Evolutionary conservation across 1,139 yeast species (phyloP).

Genomic region (Taphrina populina): DNA sequence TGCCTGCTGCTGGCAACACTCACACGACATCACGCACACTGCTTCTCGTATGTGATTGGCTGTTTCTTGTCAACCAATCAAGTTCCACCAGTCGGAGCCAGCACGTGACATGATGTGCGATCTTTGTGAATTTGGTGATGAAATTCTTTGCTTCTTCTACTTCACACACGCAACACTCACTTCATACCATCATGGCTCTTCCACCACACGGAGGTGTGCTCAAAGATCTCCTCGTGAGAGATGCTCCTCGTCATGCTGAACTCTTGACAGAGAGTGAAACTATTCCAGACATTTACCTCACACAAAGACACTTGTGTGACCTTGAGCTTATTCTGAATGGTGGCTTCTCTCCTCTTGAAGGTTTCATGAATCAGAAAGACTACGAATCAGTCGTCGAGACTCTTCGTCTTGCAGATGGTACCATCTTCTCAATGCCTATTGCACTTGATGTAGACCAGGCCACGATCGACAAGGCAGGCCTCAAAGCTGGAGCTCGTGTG

Average conservation of each 20-base stretch:
- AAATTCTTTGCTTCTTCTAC: not conserved
- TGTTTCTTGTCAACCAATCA: too few species aligned
- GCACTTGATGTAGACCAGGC: slow-evolving; percentile 70
- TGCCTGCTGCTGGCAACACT: too few species aligned
- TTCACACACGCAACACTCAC: not conserved
- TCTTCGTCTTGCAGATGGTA: slow-evolving; percentile 72
- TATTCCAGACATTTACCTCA: slow-evolving; percentile 58
- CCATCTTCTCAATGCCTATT: slow-evolving; percentile 91
- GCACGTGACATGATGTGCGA: too few species aligned
- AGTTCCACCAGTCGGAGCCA: too few species aligned
- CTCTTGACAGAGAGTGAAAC: slow-evolving; percentile 60
- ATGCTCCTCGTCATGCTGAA: slow-evolving; percentile 58
- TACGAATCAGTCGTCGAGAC: slow-evolving; percentile 74
- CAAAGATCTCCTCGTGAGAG: slow-evolving; percentile 82
- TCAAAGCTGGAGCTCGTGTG: slow-evolving; percentile 60
- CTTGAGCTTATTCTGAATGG: slow-evolving; percentile 87
- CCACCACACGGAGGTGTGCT: slow-evolving; percentile 42
- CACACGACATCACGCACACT: too few species aligned
- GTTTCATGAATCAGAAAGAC: slow-evolving; percentile 78
- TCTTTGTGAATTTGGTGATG: too few species aligned
- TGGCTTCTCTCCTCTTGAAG: slow-evolving; percentile 89
- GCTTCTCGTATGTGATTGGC: too few species aligned
- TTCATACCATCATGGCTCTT: slow-evolving; percentile 24
- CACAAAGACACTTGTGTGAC: slow-evolving; percentile 91
- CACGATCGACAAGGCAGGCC: slow-evolving; percentile 50